A percentile compares a stretch with the other conserved stretches of the same genome.
Evolutionary conservation across 2,329 filamentous ascomycete genomes (phyloP).

Genomic region (Sclerotinia borealis): DNA sequence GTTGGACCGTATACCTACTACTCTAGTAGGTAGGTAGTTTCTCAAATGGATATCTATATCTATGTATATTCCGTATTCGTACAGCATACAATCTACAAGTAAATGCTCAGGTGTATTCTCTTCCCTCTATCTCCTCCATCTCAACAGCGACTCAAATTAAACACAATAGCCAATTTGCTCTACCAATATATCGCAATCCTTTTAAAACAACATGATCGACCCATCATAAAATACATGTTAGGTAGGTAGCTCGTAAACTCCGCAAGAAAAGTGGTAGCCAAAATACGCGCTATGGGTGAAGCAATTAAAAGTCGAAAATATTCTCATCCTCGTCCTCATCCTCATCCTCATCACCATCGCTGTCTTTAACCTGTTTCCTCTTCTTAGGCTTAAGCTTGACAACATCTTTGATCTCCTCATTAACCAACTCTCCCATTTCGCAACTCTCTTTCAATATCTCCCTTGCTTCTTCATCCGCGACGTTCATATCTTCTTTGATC

Average conservation of each 20-base stretch:
- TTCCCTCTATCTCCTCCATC: not conserved
- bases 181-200: not conserved
- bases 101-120: not conserved
- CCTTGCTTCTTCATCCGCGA: constrained; percentile 37
- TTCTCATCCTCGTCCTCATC: not conserved
- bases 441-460: constrained; percentile 26
- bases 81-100: not conserved
- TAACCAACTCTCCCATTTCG: constrained; percentile 24
- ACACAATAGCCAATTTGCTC: not conserved
- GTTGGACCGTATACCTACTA: no score
- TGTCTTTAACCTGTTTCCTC: constrained; percentile 48
- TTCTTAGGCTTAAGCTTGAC: constrained; percentile 20
- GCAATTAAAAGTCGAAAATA: not conserved
- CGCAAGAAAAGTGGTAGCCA: not conserved
- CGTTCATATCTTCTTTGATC: constrained; percentile 53
- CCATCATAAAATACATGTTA: not conserved
- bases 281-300: no score
- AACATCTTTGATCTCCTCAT: constrained; percentile 50
- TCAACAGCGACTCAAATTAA: not conserved
- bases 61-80: not conserved
- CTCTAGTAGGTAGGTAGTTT: no score
- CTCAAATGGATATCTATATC: not conserved
- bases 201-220: not conserved
- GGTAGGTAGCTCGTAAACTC: not conserved
- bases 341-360: constrained; percentile 27